Conservation (phyloP, 306 rosid species). For the Castanea mollissima region DNA sequence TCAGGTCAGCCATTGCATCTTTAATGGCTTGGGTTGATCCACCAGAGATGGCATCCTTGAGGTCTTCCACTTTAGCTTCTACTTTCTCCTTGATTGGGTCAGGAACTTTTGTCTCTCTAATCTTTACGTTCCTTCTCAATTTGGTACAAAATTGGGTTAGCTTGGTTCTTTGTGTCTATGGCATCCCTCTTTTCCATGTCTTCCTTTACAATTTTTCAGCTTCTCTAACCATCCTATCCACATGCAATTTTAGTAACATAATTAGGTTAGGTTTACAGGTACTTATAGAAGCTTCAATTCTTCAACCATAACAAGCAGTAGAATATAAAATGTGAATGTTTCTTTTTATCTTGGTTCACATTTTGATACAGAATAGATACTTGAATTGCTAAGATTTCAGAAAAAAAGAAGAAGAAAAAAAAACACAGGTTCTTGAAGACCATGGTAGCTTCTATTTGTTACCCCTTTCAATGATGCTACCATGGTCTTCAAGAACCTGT, state of each 20-base stretch:
- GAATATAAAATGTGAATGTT: too few relatives aligned
- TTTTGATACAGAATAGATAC: too few relatives aligned
- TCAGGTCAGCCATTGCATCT: too few relatives aligned
- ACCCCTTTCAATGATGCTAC: too few relatives aligned
- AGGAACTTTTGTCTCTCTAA: slow-evolving; percentile 62
- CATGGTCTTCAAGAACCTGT: too few relatives aligned
- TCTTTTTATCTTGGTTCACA: too few relatives aligned
- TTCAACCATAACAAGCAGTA: too few relatives aligned
- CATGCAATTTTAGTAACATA: slow-evolving; percentile 35
- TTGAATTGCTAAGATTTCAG: background rate
- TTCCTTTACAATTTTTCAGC: slow-evolving; percentile 69
- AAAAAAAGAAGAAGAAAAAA: background rate
- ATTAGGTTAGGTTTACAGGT: too few relatives aligned
- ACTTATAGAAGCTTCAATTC: too few relatives aligned
- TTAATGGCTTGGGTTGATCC: too few relatives aligned
- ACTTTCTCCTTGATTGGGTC: slow-evolving; percentile 79
- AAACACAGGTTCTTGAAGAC: too few relatives aligned
- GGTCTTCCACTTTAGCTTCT: slow-evolving; percentile 67
- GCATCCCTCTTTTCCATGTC: slow-evolving; percentile 95
- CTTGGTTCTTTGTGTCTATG: slow-evolving; percentile 86
- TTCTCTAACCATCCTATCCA: slow-evolving; percentile 72
- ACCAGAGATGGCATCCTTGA: slow-evolving; percentile 18
- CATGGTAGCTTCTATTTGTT: too few relatives aligned
- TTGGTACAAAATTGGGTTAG: slow-evolving; percentile 83
- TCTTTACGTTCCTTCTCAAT: slow-evolving; percentile 53